These are phyloP conservation scores for Periconia macrospinosa DNA, from an alignment of 2,329 filamentous ascomycete species.

Conservation along the genomic window DNA sequence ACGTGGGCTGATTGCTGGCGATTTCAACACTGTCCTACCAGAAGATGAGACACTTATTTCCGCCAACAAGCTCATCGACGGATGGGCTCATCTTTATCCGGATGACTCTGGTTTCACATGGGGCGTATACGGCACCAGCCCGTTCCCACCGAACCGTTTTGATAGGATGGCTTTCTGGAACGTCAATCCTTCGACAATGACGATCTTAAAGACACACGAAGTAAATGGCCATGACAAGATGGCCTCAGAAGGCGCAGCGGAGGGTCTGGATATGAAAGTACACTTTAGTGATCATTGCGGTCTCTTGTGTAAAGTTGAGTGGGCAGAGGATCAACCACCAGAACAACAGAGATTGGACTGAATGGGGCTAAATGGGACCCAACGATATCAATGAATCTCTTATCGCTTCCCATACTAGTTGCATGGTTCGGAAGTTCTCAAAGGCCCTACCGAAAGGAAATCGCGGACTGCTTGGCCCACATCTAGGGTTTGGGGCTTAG, in stretches of 20 bases:
- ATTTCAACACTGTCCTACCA: conserved; percentile 11
- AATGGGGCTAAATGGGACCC: background rate
- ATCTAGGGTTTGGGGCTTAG: too few relatives aligned
- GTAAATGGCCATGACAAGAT: background rate
- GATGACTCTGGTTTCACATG: conserved; percentile 6
- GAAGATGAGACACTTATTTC: conserved; percentile 4
- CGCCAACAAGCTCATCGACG: conserved; percentile 8
- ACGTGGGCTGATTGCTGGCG: conserved; percentile 8
- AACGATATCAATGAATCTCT: too few relatives aligned
- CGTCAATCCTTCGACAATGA: conserved; percentile 1
- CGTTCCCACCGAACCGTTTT: conserved; percentile 5
- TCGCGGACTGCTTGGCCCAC: too few relatives aligned
- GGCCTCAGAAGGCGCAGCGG: background rate
- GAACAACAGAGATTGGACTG: background rate
- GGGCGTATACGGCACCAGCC: conserved; percentile 3
- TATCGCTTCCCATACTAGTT: too few relatives aligned
- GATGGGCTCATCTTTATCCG: conserved; percentile 4
- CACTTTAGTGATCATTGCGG: conserved; percentile 6
- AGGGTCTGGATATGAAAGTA: background rate
- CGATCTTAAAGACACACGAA: conserved; percentile 1
- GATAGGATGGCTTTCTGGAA: conserved; percentile 3
- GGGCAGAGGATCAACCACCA: background rate
- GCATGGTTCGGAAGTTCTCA: too few relatives aligned
- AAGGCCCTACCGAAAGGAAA: too few relatives aligned
- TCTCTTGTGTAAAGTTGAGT: conserved; percentile 1